A percentile compares a stretch with the other conserved stretches of the same genome.
These are phyloP conservation scores for Xanthoconium stramineum DNA, from an alignment of 768 basidiomycete species.

Conservation along the genomic window DNA sequence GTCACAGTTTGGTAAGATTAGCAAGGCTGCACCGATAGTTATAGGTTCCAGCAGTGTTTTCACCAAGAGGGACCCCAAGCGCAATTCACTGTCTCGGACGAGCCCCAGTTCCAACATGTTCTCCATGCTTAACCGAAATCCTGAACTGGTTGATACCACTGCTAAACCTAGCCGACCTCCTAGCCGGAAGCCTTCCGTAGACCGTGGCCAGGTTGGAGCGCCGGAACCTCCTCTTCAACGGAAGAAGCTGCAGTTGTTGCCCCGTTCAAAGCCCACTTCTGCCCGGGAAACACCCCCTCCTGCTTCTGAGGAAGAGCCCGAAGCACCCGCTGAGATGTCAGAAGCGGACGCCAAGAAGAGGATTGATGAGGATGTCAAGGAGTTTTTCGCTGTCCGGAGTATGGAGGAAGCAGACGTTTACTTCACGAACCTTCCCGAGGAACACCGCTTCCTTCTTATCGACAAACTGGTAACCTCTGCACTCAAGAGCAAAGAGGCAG, in stretches of 20 bases:
- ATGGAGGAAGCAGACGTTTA: slow-evolving; percentile 86
- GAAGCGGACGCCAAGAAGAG: slow-evolving; percentile 69
- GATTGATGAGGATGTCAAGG: slow-evolving; percentile 79
- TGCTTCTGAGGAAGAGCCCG: slow-evolving; percentile 49
- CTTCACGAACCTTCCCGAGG: slow-evolving; percentile 68
- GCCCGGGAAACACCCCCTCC: slow-evolving; percentile 44
- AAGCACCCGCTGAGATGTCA: slow-evolving; percentile 48
- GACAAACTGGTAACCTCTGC: slow-evolving; percentile 71
- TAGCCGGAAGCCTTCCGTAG: slow-evolving; percentile 50
- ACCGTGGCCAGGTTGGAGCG: slow-evolving; percentile 42
- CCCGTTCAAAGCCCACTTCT: slow-evolving; percentile 67
- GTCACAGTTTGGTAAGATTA: slow-evolving; percentile 86
- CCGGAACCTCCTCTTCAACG: slow-evolving; percentile 58
- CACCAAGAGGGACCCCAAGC: slow-evolving; percentile 65
- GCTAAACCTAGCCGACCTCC: slow-evolving; percentile 51
- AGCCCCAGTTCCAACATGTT: slow-evolving; percentile 85
- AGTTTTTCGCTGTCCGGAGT: slow-evolving; percentile 83
- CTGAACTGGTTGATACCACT: slow-evolving; percentile 53
- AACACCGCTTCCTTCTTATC: slow-evolving; percentile 63
- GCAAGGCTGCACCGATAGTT: slow-evolving; percentile 60
- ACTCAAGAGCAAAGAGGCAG: slow-evolving; percentile 77
- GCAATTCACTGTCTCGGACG: slow-evolving; percentile 76
- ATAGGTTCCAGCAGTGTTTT: slow-evolving; percentile 89
- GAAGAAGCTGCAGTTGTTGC: slow-evolving; percentile 69
- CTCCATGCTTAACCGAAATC: slow-evolving; percentile 69